Percentiles rank a stretch among this genome's conserved stretches.
Evolutionary conservation across 306 rosid species (phyloP).

Genomic region (Trifolium repens): DNA sequence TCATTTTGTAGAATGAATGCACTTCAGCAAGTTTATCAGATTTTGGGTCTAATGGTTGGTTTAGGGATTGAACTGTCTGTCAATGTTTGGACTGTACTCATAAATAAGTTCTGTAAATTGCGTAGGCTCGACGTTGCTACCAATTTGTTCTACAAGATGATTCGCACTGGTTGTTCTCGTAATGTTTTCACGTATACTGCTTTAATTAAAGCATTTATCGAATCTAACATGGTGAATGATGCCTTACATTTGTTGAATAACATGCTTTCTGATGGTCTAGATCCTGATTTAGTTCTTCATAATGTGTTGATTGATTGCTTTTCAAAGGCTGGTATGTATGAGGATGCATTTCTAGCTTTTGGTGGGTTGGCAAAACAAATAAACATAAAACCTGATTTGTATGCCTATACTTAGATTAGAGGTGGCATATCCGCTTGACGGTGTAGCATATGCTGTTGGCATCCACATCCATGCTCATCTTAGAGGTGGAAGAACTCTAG

Average conservation of each 20-base stretch:
- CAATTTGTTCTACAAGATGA: slow-evolving; percentile 52
- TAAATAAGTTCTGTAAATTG: slow-evolving; percentile 49
- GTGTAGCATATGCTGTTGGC: slow-evolving; percentile 52
- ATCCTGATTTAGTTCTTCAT: slow-evolving; percentile 57
- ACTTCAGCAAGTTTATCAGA: slow-evolving; percentile 53
- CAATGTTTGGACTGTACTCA: slow-evolving; percentile 49
- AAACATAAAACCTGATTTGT: slow-evolving; percentile 59
- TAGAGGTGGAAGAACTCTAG: slow-evolving; percentile 57
- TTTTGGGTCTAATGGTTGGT: slow-evolving; percentile 58
- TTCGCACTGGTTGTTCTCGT: slow-evolving; percentile 37
- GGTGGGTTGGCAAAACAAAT: slow-evolving; percentile 31
- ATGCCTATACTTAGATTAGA: slow-evolving; percentile 31
- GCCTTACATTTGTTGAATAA: slow-evolving; percentile 50
- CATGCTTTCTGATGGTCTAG: slow-evolving; percentile 50
- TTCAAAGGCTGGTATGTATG: slow-evolving; percentile 56
- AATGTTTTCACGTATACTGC: slow-evolving; percentile 61
- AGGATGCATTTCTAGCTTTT: slow-evolving; percentile 56
- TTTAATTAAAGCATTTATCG: slow-evolving; percentile 63
- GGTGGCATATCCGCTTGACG: slow-evolving; percentile 49
- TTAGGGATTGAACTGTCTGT: slow-evolving; percentile 49
- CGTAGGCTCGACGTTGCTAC: slow-evolving; percentile 51
- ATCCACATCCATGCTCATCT: slow-evolving; percentile 60
- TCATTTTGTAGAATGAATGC: slow-evolving; percentile 58
- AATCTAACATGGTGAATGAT: slow-evolving; percentile 48
- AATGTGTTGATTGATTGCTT: slow-evolving; percentile 68